These are phyloP conservation scores for Chaetomiaceae sp. DNA, from an alignment of 2,329 filamentous ascomycete genomes.

Conservation along the genomic window DNA sequence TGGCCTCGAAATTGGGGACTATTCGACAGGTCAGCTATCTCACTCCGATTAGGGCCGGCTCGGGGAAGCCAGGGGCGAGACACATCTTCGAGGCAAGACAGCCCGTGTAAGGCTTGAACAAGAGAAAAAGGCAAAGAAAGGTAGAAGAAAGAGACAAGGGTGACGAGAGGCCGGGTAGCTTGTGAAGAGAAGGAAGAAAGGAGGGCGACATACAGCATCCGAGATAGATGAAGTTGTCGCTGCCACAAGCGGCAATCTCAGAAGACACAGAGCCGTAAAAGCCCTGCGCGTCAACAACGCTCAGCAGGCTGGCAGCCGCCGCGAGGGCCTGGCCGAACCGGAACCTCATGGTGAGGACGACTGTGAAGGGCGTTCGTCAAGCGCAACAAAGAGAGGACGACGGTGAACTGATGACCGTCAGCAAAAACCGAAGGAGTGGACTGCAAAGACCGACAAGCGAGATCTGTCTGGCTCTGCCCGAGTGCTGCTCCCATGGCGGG, in stretches of 20 bases:
- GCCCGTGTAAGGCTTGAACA: no score
- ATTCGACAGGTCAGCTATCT: no score
- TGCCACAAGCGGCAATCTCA: conserved; percentile 4
- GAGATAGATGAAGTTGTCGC: conserved; percentile 17
- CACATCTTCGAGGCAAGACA: no score
- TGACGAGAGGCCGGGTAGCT: no score
- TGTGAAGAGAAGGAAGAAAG: no score
- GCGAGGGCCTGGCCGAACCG: conserved; percentile 12
- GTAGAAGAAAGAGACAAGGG: no score
- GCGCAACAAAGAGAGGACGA: not conserved
- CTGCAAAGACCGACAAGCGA: not conserved
- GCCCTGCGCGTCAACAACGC: conserved; percentile 15
- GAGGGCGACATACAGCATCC: no score
- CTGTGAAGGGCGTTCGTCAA: not conserved
- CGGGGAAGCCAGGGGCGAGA: no score
- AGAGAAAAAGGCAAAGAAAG: no score
- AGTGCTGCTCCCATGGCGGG: not conserved
- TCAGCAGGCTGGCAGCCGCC: conserved; percentile 9
- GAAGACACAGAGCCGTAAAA: conserved; percentile 13
- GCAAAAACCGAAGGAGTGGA: not conserved
- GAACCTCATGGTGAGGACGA: conserved; percentile 10
- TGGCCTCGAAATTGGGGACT: conserved; percentile 8
- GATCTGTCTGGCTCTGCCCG: not conserved
- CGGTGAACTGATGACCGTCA: not conserved
- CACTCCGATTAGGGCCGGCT: no score